Evolutionary conservation across 1,139 yeast genomes (phyloP), one percentile per base, ranked within the genome.

Genomic region (Yamadazyma kanchanaburiensis): DNA sequence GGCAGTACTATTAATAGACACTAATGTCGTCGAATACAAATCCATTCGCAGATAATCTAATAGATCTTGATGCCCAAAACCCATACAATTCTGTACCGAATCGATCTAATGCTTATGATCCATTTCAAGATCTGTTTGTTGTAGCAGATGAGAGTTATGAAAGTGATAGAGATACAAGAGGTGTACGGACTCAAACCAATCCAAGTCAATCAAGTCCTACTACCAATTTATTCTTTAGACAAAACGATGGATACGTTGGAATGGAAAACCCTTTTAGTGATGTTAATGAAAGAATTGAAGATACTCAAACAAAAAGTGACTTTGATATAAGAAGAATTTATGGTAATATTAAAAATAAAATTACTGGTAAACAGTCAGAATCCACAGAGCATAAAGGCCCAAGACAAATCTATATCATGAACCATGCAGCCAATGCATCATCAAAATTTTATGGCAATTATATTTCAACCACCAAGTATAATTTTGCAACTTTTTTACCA

Each of bases 401-500:
- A 16, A 71, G 97, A 43, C 66, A 76, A 17, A 80, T 91, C 19
- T 68, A 74, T 44, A 55, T 91, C 26, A 83, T 87, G 64, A 77
- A 84, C 47, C 64, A 60, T 26, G 52, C 58, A 3, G 64, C 75
- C 10, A 87, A 87, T 44, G 42, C 60, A 4, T 58, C 71, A 3
- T 70, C 67, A 35, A 73, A 80, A 3, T 91, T 74, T 60, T 70
- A 72, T 40, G 91, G 83, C 39, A 94, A 94, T 53, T 89, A 89
- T 53, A 81, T 94, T 42, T 84, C 95, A 25, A 94, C 99, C 4
- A 89, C 98, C n/a, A 94, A 94, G 57, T 94, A 94, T 64, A 94
- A 91, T 55, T 60, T 80, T 38, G 95, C 95, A 18, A 94, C 98
- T 0, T 94, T 94, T 52, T 44, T 94, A 32, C 98, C 98, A 12